Conservation (phyloP, 768 basidiomycete species). For the Gloeophyllum trabeum region DNA sequence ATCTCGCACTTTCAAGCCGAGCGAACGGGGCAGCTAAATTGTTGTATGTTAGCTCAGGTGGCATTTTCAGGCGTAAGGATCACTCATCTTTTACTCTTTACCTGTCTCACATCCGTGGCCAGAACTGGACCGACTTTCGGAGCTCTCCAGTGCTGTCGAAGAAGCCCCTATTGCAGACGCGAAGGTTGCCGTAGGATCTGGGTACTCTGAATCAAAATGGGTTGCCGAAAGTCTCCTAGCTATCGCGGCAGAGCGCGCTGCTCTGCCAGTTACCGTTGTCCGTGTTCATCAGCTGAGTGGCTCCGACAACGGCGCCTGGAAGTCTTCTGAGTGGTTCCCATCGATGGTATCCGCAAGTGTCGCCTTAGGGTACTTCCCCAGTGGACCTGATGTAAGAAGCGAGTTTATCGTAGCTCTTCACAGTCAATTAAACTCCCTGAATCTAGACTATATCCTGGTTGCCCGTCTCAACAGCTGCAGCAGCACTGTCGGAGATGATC, state of each 20-base stretch:
- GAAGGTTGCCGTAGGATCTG: constrained; percentile 9
- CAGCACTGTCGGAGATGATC: constrained; percentile 14
- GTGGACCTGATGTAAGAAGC: constrained; percentile 8
- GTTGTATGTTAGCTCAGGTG: constrained; percentile 21
- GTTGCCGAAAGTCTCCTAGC: constrained; percentile 19
- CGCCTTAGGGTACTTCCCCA: constrained; percentile 15
- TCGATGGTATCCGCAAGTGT: constrained; percentile 14
- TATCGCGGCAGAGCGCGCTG: constrained; percentile 9
- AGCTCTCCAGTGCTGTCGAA: constrained; percentile 2
- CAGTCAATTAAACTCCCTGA: constrained; percentile 1
- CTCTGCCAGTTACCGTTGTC: constrained; percentile 15
- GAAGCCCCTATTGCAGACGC: constrained; percentile 10
- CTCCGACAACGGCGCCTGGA: constrained; percentile 20
- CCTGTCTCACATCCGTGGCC: neutral
- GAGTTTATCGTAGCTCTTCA: constrained; percentile 1
- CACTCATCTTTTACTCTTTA: neutral
- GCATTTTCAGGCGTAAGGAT: constrained; percentile 19
- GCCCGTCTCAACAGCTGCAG: constrained; percentile 12
- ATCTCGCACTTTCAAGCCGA: constrained; percentile 18
- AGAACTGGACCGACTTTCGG: constrained; percentile 3
- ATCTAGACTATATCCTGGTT: constrained; percentile 10
- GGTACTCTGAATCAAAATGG: constrained; percentile 21
- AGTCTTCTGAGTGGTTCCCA: constrained; percentile 21
- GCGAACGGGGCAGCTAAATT: constrained; percentile 15
- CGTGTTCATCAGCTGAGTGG: constrained; percentile 22